These are phyloP conservation scores for Pestalotiopsis fici DNA, from an alignment of 2,329 filamentous ascomycete genomes.

Conservation along the genomic window DNA sequence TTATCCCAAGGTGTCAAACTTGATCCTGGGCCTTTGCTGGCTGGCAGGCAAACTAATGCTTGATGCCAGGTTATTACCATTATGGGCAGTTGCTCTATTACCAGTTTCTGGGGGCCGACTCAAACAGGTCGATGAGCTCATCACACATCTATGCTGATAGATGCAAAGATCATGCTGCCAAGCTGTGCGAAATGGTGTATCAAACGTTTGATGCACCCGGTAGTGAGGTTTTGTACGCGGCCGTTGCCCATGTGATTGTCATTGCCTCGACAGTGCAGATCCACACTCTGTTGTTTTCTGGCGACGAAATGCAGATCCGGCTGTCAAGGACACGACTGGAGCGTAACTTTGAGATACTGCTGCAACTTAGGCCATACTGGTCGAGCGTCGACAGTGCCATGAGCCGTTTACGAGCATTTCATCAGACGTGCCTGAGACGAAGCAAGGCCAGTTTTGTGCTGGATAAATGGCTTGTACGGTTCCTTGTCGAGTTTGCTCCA, in stretches of 20 bases:
- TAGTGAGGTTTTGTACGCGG: constrained; percentile 42
- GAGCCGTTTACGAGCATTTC: constrained; percentile 39
- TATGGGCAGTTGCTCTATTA: constrained; percentile 49
- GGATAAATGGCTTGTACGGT: constrained; percentile 43
- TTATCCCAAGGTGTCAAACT: not conserved
- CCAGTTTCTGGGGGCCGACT: constrained; percentile 35
- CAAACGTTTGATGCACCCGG: constrained; percentile 33
- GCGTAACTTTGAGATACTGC: constrained; percentile 45
- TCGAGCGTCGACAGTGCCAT: constrained; percentile 38
- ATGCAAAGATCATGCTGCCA: constrained; percentile 39
- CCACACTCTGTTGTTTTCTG: constrained; percentile 43
- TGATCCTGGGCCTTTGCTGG: not conserved
- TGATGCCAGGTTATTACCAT: constrained; percentile 36
- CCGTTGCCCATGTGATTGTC: constrained; percentile 47
- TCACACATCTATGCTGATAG: constrained; percentile 36
- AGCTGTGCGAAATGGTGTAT: constrained; percentile 41
- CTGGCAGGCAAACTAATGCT: not conserved
- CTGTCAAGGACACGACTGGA: constrained; percentile 37
- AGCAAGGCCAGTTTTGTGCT: constrained; percentile 38
- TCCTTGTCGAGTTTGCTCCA: constrained; percentile 32
- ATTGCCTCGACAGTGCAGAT: constrained; percentile 48
- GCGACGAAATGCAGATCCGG: constrained; percentile 33
- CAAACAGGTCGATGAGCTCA: constrained; percentile 10
- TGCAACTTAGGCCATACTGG: constrained; percentile 40
- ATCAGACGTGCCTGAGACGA: constrained; percentile 38